phyloP scores from a whole-genome alignment of 2,329 filamentous ascomycete genomes.

The Elsinoe ampelina region DNA sequence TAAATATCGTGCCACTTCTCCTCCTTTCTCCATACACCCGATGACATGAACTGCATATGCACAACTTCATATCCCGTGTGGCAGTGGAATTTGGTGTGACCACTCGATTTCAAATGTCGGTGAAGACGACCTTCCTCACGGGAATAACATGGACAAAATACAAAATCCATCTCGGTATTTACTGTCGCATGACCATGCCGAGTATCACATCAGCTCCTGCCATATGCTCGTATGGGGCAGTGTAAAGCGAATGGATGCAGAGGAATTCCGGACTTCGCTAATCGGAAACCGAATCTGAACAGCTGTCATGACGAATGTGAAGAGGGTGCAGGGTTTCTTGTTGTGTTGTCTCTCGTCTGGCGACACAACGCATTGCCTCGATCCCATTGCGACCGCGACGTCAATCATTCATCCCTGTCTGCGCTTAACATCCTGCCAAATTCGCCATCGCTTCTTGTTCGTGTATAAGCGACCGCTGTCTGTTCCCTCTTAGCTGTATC shows the following conservation, averaged over 20 bases:
- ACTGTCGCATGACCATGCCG: not conserved
- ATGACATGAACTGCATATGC: not conserved
- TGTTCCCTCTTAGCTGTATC: too few species aligned
- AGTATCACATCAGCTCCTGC: not conserved
- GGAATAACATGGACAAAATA: not conserved
- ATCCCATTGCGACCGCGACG: too few species aligned
- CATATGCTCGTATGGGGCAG: not conserved
- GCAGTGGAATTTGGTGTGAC: not conserved
- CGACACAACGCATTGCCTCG: too few species aligned
- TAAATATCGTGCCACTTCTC: slow-evolving; percentile 3
- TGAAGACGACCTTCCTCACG: not conserved
- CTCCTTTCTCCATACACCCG: slow-evolving; percentile 2
- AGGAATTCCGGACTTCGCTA: not conserved
- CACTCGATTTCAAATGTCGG: not conserved
- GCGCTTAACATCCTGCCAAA: too few species aligned
- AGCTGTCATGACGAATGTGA: not conserved
- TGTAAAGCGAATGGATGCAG: not conserved
- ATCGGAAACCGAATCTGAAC: not conserved
- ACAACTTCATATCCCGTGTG: not conserved
- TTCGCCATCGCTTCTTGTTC: too few species aligned
- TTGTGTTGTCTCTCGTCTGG: too few species aligned
- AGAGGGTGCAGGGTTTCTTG: too few species aligned
- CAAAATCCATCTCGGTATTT: not conserved
- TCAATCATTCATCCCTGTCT: too few species aligned
- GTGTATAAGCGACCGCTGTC: too few species aligned